Percentiles rank a stretch among this genome's conserved stretches.
Conservation (phyloP, 805 yeast species). For the Saccharomycopsis sp. region DNA sequence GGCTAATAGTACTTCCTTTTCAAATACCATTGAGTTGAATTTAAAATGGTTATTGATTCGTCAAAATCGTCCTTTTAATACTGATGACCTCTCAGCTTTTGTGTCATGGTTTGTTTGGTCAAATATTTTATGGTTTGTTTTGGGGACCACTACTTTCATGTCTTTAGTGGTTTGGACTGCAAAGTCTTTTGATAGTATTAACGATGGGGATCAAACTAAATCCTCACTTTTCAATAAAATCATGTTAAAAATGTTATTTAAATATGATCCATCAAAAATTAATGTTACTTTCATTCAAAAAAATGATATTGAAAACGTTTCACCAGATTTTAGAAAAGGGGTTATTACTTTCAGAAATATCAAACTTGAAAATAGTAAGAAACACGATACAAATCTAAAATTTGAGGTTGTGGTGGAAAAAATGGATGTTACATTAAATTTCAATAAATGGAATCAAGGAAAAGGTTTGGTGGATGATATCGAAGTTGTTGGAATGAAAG, state of each 20-base stretch:
- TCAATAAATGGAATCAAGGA: constrained; percentile 80
- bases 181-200: too few relatives aligned
- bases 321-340: constrained; percentile 15
- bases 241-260: constrained; percentile 11
- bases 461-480: constrained; percentile 73
- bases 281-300: constrained; percentile 3
- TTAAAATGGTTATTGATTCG: constrained; percentile 67
- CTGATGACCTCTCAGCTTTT: constrained; percentile 87
- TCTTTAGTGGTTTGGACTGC: constrained; percentile 67
- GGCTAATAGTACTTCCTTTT: constrained; percentile 13
- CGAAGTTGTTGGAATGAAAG: constrained; percentile 74
- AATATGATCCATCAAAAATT: constrained; percentile 10
- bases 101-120: constrained; percentile 90
- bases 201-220: not conserved
- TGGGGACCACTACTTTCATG: constrained; percentile 90
- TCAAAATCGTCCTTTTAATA: constrained; percentile 74
- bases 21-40: constrained; percentile 21
- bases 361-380: not conserved
- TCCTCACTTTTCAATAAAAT: constrained; percentile 8
- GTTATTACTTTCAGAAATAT: constrained; percentile 13
- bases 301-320: constrained; percentile 9
- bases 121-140: constrained; percentile 62
- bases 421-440: constrained; percentile 67
- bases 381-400: constrained; percentile 37
- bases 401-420: constrained; percentile 75